Base-by-base conservation (phyloP, 805 yeast genomes). In the Nakazawaea siamensis region DNA sequence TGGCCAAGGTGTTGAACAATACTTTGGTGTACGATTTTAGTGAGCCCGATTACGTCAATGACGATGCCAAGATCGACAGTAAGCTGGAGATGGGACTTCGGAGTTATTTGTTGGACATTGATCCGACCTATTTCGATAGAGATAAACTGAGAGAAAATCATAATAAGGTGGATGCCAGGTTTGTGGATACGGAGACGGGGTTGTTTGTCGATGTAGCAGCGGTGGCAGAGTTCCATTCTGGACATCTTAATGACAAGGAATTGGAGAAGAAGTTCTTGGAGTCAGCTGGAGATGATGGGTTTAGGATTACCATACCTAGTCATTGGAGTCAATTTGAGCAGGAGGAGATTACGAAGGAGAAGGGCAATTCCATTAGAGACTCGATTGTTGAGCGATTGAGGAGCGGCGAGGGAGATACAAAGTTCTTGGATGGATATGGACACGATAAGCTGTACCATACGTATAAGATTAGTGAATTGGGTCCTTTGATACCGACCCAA, bases 151-250 rank as follows among this genome's bases (percentile, higher is more conserved):
- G 40, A n/a, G 18, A 27, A 5, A 8, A 12, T 13, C 31, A 37
- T 13, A 37, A 37, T 21, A 33, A 37, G 29, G 50, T 54, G 30
- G 59, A 54, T 45, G 54, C 70, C 6, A 49, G 76, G 31, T 67
- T 67, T 44, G 67, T 70, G 32, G 76, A 70, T 43, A 50, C 64
- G 8, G 64, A 62, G 36, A 58, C 70, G 11, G 75, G 76, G 4
- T 52, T 66, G 33, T 70, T 67, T 41, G 63, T 70, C 33, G 76
- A 70, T 43, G 58, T 70, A 21, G 66, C 74, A 4, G 75, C 63
- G 1, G 29, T 54, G 4, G 28, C 40, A 6, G 49, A 57, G 65
- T 18, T 50, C 34, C 36, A 29, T 15, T 24, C 31, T 32, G 40
- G 33, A 10, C 19, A 28, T 14, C 15, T 21, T 18, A 27, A 33